Percentiles rank a stretch among this genome's conserved stretches.
phyloP scores from a whole-genome alignment of 805 yeast genomes.

The Metschnikowia cubensis region DNA sequence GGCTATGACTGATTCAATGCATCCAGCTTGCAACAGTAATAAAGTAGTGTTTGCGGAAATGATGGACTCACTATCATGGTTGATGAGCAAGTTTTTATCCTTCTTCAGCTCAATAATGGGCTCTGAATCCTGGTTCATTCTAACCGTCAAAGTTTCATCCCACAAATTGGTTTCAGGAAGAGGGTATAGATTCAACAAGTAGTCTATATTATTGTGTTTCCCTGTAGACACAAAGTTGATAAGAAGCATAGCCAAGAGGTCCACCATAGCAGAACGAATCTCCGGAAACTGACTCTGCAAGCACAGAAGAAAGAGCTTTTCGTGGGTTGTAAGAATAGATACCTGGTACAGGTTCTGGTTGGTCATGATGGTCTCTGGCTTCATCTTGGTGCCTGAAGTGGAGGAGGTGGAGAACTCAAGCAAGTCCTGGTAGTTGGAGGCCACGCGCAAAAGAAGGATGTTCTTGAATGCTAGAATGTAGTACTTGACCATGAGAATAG shows the following conservation, averaged over 20 bases:
- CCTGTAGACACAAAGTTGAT: slow-evolving; percentile 38
- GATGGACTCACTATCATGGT: slow-evolving; percentile 27
- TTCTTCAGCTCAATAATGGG: slow-evolving; percentile 16
- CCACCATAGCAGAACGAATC: slow-evolving; percentile 35
- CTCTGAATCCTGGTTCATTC: slow-evolving; percentile 21
- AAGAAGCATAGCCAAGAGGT: slow-evolving; percentile 31
- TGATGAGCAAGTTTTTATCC: slow-evolving; percentile 19
- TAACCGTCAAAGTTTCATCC: slow-evolving; percentile 21
- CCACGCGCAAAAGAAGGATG: slow-evolving; percentile 28
- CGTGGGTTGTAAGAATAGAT: slow-evolving; percentile 26
- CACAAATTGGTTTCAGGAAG: slow-evolving; percentile 31
- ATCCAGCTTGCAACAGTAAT: slow-evolving; percentile 27
- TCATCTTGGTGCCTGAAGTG: slow-evolving; percentile 36
- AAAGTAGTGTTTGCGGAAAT: slow-evolving; percentile 20
- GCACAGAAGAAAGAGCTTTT: slow-evolving; percentile 27
- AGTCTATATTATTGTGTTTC: slow-evolving; percentile 32
- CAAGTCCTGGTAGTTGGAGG: slow-evolving; percentile 36
- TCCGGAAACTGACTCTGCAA: slow-evolving; percentile 32
- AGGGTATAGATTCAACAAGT: slow-evolving; percentile 28
- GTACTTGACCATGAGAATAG: slow-evolving; percentile 28
- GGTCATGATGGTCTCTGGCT: slow-evolving; percentile 39
- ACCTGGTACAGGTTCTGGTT: slow-evolving; percentile 38
- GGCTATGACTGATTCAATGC: slow-evolving; percentile 31
- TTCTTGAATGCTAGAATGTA: slow-evolving; percentile 31
- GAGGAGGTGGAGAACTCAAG: slow-evolving; percentile 34